These are phyloP conservation scores for Trichosporon faecale DNA, from an alignment of 1,284 basidiomycete species.

Conservation along the genomic window DNA sequence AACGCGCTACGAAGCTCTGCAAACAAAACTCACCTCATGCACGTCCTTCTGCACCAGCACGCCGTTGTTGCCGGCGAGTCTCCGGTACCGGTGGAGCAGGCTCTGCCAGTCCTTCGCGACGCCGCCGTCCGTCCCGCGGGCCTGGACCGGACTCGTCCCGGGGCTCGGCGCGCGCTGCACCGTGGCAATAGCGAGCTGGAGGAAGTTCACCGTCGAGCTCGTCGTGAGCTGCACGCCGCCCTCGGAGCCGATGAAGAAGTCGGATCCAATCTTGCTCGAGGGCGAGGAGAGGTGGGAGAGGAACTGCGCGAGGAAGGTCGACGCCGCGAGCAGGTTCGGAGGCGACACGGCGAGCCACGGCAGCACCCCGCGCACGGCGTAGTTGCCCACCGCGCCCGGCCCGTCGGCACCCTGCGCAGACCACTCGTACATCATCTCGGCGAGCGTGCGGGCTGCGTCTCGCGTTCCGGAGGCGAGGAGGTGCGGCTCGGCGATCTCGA, in stretches of 20 bases:
- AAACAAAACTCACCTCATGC: slow-evolving; percentile 66
- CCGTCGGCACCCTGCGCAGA: slow-evolving; percentile 45
- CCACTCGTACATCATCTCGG: slow-evolving; percentile 82
- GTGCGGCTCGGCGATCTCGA: slow-evolving; percentile 71
- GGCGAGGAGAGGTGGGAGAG: slow-evolving; percentile 60
- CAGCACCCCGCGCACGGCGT: slow-evolving; percentile 74
- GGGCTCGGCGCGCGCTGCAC: slow-evolving; percentile 73
- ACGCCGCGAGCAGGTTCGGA: slow-evolving; percentile 79
- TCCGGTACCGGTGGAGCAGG: slow-evolving; percentile 70
- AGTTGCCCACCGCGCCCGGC: slow-evolving; percentile 58
- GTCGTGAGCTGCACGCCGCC: slow-evolving; percentile 70
- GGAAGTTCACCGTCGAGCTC: slow-evolving; percentile 74
- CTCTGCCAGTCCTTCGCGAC: slow-evolving; percentile 69
- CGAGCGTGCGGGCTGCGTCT: slow-evolving; percentile 79
- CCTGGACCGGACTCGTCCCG: slow-evolving; percentile 50
- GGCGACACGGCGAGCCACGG: slow-evolving; percentile 85
- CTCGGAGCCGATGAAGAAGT: slow-evolving; percentile 52
- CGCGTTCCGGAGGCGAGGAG: slow-evolving; percentile 77
- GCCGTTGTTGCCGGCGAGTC: slow-evolving; percentile 57
- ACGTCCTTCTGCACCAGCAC: slow-evolving; percentile 65
- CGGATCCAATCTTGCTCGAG: slow-evolving; percentile 50
- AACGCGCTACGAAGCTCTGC: not conserved
- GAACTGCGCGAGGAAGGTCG: slow-evolving; percentile 75
- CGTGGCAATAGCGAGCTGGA: slow-evolving; percentile 76
- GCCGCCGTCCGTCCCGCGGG: slow-evolving; percentile 58